These are phyloP conservation scores for Akanthomyces muscarius DNA, from an alignment of 2,329 filamentous ascomycete genomes.

Conservation along the genomic window DNA sequence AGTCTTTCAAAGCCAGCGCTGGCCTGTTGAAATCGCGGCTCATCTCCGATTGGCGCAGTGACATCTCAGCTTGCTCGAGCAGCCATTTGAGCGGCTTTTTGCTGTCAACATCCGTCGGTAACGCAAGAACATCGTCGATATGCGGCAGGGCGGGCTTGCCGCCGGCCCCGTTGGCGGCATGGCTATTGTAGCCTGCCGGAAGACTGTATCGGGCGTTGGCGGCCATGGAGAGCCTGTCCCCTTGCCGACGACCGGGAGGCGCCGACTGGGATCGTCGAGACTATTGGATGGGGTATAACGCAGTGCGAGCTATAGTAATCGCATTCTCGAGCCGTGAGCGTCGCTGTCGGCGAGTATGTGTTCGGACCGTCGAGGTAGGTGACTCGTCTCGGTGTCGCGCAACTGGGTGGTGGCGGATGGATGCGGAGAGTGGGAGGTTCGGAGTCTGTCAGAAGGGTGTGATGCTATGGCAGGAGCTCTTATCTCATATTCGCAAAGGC, in stretches of 20 bases:
- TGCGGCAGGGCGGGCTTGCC: constrained; percentile 42
- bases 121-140: constrained; percentile 49
- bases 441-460: neutral
- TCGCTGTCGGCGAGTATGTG: neutral
- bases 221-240: constrained; percentile 29
- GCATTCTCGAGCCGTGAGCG: neutral
- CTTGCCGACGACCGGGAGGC: constrained; percentile 20
- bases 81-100: constrained; percentile 51
- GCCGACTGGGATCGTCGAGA: constrained; percentile 8
- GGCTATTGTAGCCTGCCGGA: constrained; percentile 24
- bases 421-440: neutral
- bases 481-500: neutral
- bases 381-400: neutral
- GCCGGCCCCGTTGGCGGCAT: constrained; percentile 15
- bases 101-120: constrained; percentile 43
- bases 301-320: neutral
- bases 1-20: constrained; percentile 77
- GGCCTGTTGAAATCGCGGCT: constrained; percentile 60
- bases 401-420: neutral
- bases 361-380: neutral
- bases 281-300: neutral
- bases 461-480: neutral
- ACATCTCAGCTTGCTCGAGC: constrained; percentile 48
- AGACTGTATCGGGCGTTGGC: constrained; percentile 29
- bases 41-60: constrained; percentile 57